Percentiles rank a stretch among this genome's conserved stretches.
Conservation (phyloP, 345 rosid genomes). For the Melaleuca quinquenervia region DNA sequence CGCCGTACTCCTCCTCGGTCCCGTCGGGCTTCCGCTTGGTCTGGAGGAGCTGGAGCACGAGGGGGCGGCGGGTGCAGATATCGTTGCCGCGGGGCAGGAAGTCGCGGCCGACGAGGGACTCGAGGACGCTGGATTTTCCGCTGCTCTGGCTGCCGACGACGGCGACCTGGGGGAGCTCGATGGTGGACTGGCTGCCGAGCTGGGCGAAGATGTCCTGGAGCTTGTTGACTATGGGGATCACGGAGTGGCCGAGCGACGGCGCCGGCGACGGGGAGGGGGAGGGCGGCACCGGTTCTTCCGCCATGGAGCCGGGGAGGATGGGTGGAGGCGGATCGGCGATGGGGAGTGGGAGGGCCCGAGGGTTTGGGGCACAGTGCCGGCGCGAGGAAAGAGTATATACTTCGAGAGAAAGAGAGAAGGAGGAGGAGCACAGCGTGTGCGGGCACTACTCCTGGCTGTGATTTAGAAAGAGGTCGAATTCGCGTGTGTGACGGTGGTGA, state of each 20-base stretch:
- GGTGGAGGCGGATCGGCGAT: not conserved
- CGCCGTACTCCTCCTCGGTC: constrained; percentile 84
- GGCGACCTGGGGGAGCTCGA: constrained; percentile 97
- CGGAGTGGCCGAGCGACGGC: constrained; percentile 71
- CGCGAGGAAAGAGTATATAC: not conserved
- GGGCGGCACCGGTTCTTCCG: constrained; percentile 17
- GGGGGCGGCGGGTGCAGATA: constrained; percentile 95
- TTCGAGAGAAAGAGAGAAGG: not conserved
- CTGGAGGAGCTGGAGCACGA: constrained; percentile 90
- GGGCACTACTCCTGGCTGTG: not conserved
- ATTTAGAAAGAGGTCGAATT: not conserved
- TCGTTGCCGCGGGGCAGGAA: constrained; percentile 90
- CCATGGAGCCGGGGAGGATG: constrained; percentile 4
- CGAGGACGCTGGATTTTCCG: constrained; percentile 97
- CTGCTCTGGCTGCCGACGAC: constrained; percentile 99
- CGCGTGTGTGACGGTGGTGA: not conserved
- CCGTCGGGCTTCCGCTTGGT: constrained; percentile 52
- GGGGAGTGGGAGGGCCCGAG: not conserved
- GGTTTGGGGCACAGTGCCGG: not conserved
- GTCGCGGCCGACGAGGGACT: constrained; percentile 94
- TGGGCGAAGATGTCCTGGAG: constrained; percentile 94
- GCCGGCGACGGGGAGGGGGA: constrained; percentile 12
- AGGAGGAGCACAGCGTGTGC: not conserved
- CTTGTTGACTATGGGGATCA: constrained; percentile 91
- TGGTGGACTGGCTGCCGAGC: constrained; percentile 82